Conservation (phyloP, 306 rosid genomes). For the Malus asiatica region DNA sequence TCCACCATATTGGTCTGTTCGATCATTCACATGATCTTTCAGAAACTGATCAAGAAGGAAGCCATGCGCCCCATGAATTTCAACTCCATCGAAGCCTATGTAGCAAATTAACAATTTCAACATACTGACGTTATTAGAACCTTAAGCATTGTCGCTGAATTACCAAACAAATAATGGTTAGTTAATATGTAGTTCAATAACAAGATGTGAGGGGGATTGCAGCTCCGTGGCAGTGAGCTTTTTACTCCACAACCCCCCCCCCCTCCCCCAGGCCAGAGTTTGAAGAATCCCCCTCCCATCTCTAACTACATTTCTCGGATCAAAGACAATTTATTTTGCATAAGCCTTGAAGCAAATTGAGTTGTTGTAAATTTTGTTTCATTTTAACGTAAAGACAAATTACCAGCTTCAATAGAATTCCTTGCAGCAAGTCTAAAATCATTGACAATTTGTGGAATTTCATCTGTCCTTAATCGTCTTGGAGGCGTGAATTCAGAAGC, state of each 20-base stretch:
- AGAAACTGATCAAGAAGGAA: slow-evolving; percentile 31
- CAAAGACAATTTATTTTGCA: background rate
- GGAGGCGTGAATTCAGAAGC: slow-evolving; percentile 42
- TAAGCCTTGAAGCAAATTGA: background rate
- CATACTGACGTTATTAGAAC: background rate
- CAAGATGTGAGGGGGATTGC: background rate
- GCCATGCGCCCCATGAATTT: slow-evolving; percentile 40
- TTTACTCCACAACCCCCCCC: background rate
- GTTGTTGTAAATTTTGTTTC: background rate
- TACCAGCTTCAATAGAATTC: slow-evolving; percentile 77
- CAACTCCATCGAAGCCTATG: slow-evolving; percentile 43
- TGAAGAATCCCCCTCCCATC: background rate
- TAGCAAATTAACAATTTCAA: background rate
- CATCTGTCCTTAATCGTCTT: slow-evolving; percentile 45
- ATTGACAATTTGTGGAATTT: slow-evolving; percentile 51
- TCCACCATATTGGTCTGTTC: slow-evolving; percentile 34
- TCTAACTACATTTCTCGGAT: background rate
- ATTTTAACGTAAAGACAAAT: background rate
- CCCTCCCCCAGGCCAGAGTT: background rate
- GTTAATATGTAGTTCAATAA: background rate
- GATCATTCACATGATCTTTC: slow-evolving; percentile 32
- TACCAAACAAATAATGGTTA: background rate
- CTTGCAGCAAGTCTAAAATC: slow-evolving; percentile 54
- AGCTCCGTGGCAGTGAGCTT: background rate
- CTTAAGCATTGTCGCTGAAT: background rate